These are phyloP conservation scores for Penicillium roqueforti DNA, from an alignment of 495 filamentous ascomycete genomes.

Conservation along the genomic window DNA sequence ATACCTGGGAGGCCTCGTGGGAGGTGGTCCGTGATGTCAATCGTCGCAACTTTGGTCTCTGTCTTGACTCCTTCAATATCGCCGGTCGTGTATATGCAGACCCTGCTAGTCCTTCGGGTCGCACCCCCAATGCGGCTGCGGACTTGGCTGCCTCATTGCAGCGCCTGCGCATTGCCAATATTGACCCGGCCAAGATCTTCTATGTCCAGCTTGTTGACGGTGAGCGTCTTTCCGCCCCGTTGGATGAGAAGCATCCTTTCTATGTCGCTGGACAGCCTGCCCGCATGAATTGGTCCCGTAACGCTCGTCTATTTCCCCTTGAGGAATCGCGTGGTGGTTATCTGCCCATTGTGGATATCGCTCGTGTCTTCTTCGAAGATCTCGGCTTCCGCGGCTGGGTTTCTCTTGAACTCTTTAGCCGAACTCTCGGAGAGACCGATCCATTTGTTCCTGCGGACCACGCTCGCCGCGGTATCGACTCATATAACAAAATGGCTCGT, in stretches of 20 bases:
- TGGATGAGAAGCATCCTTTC: constrained; percentile 60
- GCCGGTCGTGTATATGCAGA: constrained; percentile 72
- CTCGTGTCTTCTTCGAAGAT: constrained; percentile 57
- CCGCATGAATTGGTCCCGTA: constrained; percentile 79
- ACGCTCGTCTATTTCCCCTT: constrained; percentile 71
- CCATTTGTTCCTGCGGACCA: constrained; percentile 55
- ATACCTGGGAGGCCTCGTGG: constrained; percentile 73
- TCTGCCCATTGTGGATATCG: constrained; percentile 59
- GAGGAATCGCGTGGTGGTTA: constrained; percentile 69
- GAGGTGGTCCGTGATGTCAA: constrained; percentile 62
- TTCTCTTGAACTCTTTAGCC: constrained; percentile 74
- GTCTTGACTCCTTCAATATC: constrained; percentile 80
- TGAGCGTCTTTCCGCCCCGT: constrained; percentile 55
- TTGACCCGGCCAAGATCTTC: constrained; percentile 68
- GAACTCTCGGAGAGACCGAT: constrained; percentile 55
- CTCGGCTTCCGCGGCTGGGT: constrained; percentile 72
- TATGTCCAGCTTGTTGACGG: constrained; percentile 79
- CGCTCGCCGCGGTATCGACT: constrained; percentile 57
- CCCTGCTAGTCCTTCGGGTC: constrained; percentile 51
- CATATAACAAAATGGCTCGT: constrained; percentile 55
- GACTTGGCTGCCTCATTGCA: constrained; percentile 55
- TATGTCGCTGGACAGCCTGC: constrained; percentile 58
- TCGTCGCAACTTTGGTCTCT: constrained; percentile 70
- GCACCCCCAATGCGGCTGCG: constrained; percentile 53
- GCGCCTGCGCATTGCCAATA: constrained; percentile 45